These are phyloP conservation scores for Basipetospora sp. DNA, from an alignment of 2,329 filamentous ascomycete genomes.

Conservation along the genomic window DNA sequence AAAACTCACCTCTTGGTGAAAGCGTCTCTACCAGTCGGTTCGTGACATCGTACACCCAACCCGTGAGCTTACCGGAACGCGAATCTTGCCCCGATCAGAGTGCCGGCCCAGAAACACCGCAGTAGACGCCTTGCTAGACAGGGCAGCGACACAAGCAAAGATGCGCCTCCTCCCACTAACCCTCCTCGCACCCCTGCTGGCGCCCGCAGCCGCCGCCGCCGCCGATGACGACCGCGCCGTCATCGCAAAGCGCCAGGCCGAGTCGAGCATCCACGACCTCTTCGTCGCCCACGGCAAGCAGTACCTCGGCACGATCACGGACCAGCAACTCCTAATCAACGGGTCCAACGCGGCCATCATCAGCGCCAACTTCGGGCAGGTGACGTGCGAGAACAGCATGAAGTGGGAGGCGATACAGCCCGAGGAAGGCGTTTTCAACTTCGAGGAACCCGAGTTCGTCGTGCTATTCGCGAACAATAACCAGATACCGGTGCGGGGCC, in stretches of 20 bases:
- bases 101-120: too few relatives aligned
- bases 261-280: constrained; percentile 1
- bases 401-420: constrained; percentile 51
- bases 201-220: neutral
- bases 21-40: too few relatives aligned
- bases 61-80: too few relatives aligned
- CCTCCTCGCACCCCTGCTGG: neutral
- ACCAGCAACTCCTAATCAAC: constrained; percentile 35
- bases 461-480: constrained; percentile 43
- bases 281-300: constrained; percentile 34
- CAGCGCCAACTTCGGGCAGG: constrained; percentile 40
- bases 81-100: too few relatives aligned
- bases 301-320: constrained; percentile 46
- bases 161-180: too few relatives aligned
- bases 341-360: constrained; percentile 39
- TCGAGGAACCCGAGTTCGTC: constrained; percentile 40
- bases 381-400: constrained; percentile 56
- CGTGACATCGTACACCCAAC: too few relatives aligned
- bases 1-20: too few relatives aligned
- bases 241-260: constrained; percentile 2
- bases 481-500: constrained; percentile 45
- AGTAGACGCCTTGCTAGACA: too few relatives aligned
- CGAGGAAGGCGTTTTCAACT: constrained; percentile 37
- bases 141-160: too few relatives aligned
- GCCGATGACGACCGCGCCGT: too few relatives aligned